Percentiles rank a stretch among this genome's conserved stretches.
phyloP scores from a whole-genome alignment of 1,139 yeast genomes.

The Yamadazyma conglobata region DNA sequence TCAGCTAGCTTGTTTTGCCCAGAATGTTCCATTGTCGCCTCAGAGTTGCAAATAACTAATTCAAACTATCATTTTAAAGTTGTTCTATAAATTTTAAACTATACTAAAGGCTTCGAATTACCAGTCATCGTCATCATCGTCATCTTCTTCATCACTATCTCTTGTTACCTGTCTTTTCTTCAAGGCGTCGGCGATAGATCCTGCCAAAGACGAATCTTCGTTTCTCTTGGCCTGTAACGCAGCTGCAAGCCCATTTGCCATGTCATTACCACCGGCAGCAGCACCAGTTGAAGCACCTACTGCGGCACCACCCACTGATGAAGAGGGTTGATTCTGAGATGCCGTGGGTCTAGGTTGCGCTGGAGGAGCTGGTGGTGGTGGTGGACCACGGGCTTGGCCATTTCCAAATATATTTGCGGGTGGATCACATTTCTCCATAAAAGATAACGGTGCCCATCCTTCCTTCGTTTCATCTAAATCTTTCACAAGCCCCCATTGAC shows the following conservation, averaged over 20 bases:
- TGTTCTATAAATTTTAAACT: too few relatives aligned
- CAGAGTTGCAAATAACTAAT: too few relatives aligned
- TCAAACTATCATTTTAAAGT: too few relatives aligned
- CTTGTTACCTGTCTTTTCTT: constrained; percentile 80
- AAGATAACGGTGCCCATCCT: constrained; percentile 98
- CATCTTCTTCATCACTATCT: constrained; percentile 71
- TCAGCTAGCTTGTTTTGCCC: too few relatives aligned
- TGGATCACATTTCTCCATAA: constrained; percentile 63
- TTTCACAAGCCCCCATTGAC: constrained; percentile 87
- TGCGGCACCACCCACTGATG: too few relatives aligned
- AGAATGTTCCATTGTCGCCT: too few relatives aligned
- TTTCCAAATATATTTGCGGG: constrained; percentile 29
- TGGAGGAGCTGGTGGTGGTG: constrained; percentile 26
- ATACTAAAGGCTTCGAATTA: too few relatives aligned
- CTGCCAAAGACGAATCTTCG: constrained; percentile 67
- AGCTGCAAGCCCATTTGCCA: constrained; percentile 60
- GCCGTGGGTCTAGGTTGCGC: constrained; percentile 8
- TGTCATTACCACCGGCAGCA: constrained; percentile 16
- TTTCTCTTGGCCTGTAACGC: constrained; percentile 67
- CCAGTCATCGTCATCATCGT: constrained; percentile 62
- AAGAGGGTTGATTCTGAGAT: constrained; percentile 9
- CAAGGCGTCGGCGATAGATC: constrained; percentile 86
- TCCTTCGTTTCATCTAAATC: constrained; percentile 69
- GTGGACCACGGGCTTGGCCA: constrained; percentile 26
- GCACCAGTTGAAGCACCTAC: constrained; percentile 13